Evolutionary conservation across 2,329 filamentous ascomycete species (phyloP), one percentile per base, ranked within the genome.

Genomic region (Alternaria tenuissima): DNA sequence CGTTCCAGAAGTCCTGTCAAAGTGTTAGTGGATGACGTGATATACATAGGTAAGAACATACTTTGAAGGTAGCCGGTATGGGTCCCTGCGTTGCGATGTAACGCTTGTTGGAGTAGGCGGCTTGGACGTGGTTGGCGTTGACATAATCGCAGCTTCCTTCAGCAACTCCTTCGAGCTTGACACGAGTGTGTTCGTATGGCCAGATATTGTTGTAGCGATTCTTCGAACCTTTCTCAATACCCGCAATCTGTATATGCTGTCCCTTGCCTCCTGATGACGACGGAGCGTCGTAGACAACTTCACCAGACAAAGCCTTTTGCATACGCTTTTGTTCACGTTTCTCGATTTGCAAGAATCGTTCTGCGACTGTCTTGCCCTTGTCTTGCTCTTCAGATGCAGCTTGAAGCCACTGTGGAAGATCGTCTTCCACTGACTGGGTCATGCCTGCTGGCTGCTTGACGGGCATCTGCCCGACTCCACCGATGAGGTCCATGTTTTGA

Each of bases 131-230:
- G 76, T 92, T 98, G 18, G 94, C 95, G 74, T 99, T 99, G 80
- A 99, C 89, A 73, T 99, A 99, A 77, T 99, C 95, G 77, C 94
- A 97, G 22, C 83, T 85, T 12, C 89, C 90, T 1, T 85, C 81
- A 0, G 86, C 81, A 36, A 90, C 87, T 42, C 88, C 87, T 66
- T 91, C 85, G 47, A 99, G 80, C 66, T 88, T 93, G 55, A 99
- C 95, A 60, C 95, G 85, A 3, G 93, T 89, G 78, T 99, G 95
- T 73, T 98, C 94, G 75, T 96, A 99, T 0, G 95, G 95, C 80
- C 96, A 89, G 57, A 98, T 97, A 69, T 97, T 96, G 81, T 97
- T 98, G 82, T 99, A 99, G 8, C 95, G 88, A 71, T 99, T 99
- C 82, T 98, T 98, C 18, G 85, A 88, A 7, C 95, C 95, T 77